These are phyloP conservation scores for Daedaleopsis nitida DNA, from an alignment of 768 basidiomycete species.

Conservation along the genomic window DNA sequence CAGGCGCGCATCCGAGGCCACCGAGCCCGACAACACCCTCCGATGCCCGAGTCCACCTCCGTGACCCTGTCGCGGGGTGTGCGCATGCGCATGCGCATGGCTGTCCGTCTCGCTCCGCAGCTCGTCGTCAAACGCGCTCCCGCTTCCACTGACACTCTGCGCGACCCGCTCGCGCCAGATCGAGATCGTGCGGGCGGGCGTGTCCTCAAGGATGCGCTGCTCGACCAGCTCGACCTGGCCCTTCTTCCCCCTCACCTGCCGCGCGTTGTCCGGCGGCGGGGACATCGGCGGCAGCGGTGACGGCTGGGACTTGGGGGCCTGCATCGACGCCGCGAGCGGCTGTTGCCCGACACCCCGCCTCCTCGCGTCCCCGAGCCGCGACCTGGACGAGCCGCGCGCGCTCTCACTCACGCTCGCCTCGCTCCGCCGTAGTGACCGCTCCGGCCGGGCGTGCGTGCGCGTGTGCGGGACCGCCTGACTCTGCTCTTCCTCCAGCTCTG, in stretches of 20 bases:
- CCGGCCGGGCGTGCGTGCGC: neutral
- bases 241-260: constrained; percentile 26
- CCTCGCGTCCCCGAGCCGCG: neutral
- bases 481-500: neutral
- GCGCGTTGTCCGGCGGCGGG: constrained; percentile 23
- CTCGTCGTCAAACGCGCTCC: constrained; percentile 2
- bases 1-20: constrained; percentile 10
- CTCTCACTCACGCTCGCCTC: constrained; percentile 9
- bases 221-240: constrained; percentile 34
- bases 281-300: neutral
- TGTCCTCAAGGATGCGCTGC: constrained; percentile 35
- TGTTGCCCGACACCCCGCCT: neutral
- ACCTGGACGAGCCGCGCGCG: constrained; percentile 8
- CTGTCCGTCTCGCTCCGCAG: constrained; percentile 23
- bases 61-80: constrained; percentile 16
- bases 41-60: constrained; percentile 2
- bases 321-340: neutral
- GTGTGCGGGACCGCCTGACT: neutral
- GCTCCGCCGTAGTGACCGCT: constrained; percentile 10
- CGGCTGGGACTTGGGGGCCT: neutral
- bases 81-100: constrained; percentile 23
- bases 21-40: constrained; percentile 15
- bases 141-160: constrained; percentile 25
- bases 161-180: constrained; percentile 39
- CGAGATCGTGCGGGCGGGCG: constrained; percentile 37